A percentile compares a stretch with the other conserved stretches of the same genome.
These are phyloP conservation scores for Termitomyces heimii DNA, from an alignment of 768 basidiomycete species.

Conservation along the genomic window DNA sequence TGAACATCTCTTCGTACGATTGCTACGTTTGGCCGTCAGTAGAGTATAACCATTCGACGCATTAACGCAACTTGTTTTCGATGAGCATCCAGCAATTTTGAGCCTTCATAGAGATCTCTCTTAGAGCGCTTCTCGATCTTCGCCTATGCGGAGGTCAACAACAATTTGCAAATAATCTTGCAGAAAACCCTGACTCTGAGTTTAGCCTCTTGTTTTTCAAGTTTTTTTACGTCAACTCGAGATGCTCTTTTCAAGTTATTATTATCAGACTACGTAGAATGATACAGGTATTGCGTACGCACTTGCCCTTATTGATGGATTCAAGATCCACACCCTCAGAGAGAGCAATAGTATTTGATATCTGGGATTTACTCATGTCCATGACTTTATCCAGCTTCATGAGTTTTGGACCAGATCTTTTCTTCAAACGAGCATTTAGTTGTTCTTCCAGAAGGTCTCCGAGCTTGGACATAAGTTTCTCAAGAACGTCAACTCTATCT, in stretches of 20 bases:
- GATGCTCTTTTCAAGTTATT: conserved; percentile 53
- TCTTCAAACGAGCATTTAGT: conserved; percentile 50
- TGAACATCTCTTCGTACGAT: conserved; percentile 98
- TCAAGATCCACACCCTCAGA: conserved; percentile 84
- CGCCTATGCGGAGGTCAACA: conserved; percentile 42
- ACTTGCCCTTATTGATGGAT: conserved; percentile 94
- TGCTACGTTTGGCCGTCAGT: conserved; percentile 45
- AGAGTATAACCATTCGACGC: not conserved
- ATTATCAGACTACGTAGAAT: conserved; percentile 11
- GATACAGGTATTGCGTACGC: conserved; percentile 18
- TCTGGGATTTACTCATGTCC: conserved; percentile 79
- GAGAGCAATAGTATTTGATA: conserved; percentile 76
- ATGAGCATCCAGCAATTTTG: conserved; percentile 88
- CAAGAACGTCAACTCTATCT: conserved; percentile 50
- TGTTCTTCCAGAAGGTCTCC: conserved; percentile 61
- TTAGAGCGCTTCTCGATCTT: conserved; percentile 97
- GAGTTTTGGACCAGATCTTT: conserved; percentile 57
- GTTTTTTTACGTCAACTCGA: conserved; percentile 89
- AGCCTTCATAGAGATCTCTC: conserved; percentile 91
- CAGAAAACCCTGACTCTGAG: conserved; percentile 50
- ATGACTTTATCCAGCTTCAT: conserved; percentile 81
- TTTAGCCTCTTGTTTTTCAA: conserved; percentile 97
- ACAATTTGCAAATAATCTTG: not conserved
- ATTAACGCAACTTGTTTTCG: conserved; percentile 66
- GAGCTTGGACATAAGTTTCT: conserved; percentile 62